Evolutionary conservation across 192 early-diverging fungal genomes (phyloP).

Genomic region (Podila minutissima): DNA sequence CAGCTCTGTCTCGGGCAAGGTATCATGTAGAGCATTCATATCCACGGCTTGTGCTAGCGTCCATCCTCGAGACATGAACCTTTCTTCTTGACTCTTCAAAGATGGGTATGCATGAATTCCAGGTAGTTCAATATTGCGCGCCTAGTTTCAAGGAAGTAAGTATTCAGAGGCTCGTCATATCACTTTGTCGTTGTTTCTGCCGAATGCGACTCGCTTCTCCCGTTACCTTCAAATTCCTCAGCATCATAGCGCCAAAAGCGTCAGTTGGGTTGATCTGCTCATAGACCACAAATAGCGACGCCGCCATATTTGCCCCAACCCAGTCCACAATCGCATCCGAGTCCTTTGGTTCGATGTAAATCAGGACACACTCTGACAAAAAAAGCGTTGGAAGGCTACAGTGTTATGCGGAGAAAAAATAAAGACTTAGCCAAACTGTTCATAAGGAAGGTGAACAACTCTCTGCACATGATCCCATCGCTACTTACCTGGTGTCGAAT

Average conservation of each 20-base stretch:
- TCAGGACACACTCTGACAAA: slow-evolving; percentile 93
- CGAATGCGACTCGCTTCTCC: background rate
- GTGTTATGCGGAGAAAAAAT: background rate
- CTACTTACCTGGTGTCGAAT: slow-evolving; percentile 66
- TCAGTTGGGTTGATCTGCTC: slow-evolving; percentile 94
- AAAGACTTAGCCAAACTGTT: background rate
- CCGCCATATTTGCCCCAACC: slow-evolving; percentile 61
- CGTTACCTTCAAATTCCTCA: slow-evolving; percentile 79
- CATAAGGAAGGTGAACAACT: background rate
- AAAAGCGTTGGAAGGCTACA: slow-evolving; percentile 84
- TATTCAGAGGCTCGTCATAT: background rate
- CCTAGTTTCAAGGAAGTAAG: slow-evolving; percentile 15
- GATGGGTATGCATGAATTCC: slow-evolving; percentile 80
- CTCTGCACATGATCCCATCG: too few relatives aligned
- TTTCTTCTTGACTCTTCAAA: slow-evolving; percentile 71
- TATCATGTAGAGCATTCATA: slow-evolving; percentile 70
- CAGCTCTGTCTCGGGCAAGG: slow-evolving; percentile 39
- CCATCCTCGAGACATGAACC: slow-evolving; percentile 78
- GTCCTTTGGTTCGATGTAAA: slow-evolving; percentile 80
- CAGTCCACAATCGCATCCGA: slow-evolving; percentile 78
- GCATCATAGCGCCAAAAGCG: slow-evolving; percentile 92
- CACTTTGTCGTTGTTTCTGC: background rate
- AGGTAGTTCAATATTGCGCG: slow-evolving; percentile 79
- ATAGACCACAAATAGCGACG: slow-evolving; percentile 79
- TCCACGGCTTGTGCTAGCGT: slow-evolving; percentile 62